Base-by-base conservation (phyloP, 306 rosid species). In the Quercus glauca region DNA sequence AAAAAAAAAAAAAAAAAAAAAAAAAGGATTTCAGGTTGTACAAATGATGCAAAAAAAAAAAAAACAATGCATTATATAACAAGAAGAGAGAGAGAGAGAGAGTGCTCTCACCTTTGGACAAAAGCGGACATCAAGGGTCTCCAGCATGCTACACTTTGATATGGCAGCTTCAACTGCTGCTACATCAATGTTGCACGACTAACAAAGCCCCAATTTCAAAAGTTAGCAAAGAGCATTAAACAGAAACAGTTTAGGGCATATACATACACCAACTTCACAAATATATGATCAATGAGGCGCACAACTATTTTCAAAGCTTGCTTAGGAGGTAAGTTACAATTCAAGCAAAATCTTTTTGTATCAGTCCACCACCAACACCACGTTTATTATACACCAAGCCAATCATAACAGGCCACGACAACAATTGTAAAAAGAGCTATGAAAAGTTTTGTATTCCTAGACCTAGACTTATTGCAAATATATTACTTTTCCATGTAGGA, bases 121-220 rank as follows among this genome's bases (percentile, higher is more conserved):
- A 73, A 86, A 88, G 84, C 99, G 98, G 69, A 96, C 94, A 76
- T 96, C 99, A 37, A 96, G 94, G n/a, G 98, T 96, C 87, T 96
- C 99, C 79, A 96, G 92, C 94, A 89, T 82, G 76, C 87, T 81
- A 82, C 99, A 96, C 74, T 88, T 93, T 14, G 92, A 83, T 86
- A 89, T 87, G 43, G 99, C 99, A 81, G 92, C 89, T 77, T 90
- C 99, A 57, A 96, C 92, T 13, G 88, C 92, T 77, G 82, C 93
- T 83, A 88, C 97, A 35, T 89, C 92, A 51, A 92, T 90, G 81
- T 91, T 96, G 89, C 99, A 96, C 17, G 96, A 88, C 99, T 95
- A 80, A 41, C 29, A 85, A 79, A 80, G 69, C 28, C 23, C 72
- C 70, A 83, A 41, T 73, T 37, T 45, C 23, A 78, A 35, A 52